phyloP scores from a whole-genome alignment of 331 rosid genomes.

The Erythrophleum ivorense region DNA sequence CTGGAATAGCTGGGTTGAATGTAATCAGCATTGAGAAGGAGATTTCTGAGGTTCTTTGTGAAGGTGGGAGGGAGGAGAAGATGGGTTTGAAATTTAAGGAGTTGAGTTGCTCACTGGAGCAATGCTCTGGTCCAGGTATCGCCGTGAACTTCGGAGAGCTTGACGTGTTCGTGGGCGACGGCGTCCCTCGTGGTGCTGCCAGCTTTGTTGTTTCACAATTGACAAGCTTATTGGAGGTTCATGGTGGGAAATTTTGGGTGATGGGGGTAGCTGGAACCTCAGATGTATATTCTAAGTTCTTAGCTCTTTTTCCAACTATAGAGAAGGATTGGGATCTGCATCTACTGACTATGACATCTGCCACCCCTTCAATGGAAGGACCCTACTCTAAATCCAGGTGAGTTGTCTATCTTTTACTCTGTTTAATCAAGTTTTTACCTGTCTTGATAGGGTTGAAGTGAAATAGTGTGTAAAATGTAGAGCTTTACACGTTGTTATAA shows the following conservation, averaged over 20 bases:
- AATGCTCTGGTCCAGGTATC: constrained; percentile 54
- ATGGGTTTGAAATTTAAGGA: constrained; percentile 59
- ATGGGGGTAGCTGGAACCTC: constrained; percentile 56
- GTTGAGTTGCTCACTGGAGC: constrained; percentile 50
- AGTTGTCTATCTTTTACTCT: constrained; percentile 2
- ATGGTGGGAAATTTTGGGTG: constrained; percentile 59
- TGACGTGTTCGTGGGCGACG: constrained; percentile 46
- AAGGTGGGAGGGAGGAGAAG: constrained; percentile 49
- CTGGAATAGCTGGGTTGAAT: constrained; percentile 42
- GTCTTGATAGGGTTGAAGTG: neutral
- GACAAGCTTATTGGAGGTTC: constrained; percentile 54
- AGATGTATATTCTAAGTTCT: constrained; percentile 56
- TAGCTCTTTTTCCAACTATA: constrained; percentile 49
- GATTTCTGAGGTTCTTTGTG: constrained; percentile 50
- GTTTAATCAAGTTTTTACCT: constrained; percentile 13
- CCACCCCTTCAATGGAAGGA: constrained; percentile 61
- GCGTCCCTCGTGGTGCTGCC: constrained; percentile 35
- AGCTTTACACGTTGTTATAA: constrained; percentile 20
- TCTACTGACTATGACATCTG: constrained; percentile 70
- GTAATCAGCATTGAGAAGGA: constrained; percentile 50
- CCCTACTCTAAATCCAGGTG: constrained; percentile 73
- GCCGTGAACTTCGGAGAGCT: constrained; percentile 47
- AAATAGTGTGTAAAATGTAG: neutral
- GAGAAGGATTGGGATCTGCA: constrained; percentile 78
- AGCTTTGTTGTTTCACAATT: constrained; percentile 59